Evolutionary conservation across 208 protist genomes (phyloP), one percentile per base, ranked within the genome.

Genomic region (Tritrichomonas foetus): DNA sequence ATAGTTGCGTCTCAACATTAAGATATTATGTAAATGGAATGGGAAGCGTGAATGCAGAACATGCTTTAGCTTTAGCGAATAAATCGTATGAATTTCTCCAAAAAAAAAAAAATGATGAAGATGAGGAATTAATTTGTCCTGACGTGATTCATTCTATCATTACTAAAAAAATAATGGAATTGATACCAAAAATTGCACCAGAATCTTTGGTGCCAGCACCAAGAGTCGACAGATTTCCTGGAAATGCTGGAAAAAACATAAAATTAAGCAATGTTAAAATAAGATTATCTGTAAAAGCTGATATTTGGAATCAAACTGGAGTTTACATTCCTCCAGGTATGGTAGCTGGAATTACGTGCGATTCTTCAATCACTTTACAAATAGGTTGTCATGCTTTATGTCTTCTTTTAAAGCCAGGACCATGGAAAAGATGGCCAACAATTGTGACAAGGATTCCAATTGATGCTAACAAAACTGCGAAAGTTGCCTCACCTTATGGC

Each of bases 371-470:
- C 33, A 89, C 41, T 14, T 3, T 89, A 5, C 41, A 89, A 57
- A 61, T 89, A 20, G 78, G 78, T 20, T 44, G 27, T 0, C 78
- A 89, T 13, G 39, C 78, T 16, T n/a, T 61, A 0, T 53, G 41
- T 57, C 47, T 89, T n/a, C 30, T 89, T 0, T 2, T 57, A 0
- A 89, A 89, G 47, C 14, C 44, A 39, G 44, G 44, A 20, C 78
- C 78, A 36, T 89, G 78, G 78, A 89, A 89, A 30, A 3, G 78
- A 33, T 89, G 78, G 78, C 78, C 78, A 39, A 47, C 74, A 30
- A 47, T 89, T 57, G 44, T 89, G 8, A 57, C 47, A 11, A 33
- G 14, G 27, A 33, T 47, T 57, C 39, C 53, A 39, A 39, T 61
- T 22, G 33, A 44, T 5, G 27, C 41, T 8, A 39, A 57, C 20